Evolutionary conservation across 176 grass and related monocot genomes (phyloP).

Genomic region (Lolium perenne): DNA sequence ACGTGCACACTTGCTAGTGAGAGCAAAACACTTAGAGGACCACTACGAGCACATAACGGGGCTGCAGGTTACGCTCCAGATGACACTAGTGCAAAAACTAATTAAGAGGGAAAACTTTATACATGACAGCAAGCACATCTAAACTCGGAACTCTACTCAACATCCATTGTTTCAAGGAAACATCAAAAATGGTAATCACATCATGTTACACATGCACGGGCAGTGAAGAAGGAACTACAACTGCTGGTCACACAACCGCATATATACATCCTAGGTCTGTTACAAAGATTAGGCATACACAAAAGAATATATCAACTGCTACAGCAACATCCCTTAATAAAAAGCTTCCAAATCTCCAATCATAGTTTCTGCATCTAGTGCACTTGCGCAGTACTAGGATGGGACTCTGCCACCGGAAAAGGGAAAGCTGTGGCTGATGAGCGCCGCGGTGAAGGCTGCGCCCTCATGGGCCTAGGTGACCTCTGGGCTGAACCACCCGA

Average conservation of each 20-base stretch:
- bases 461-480: slow-evolving; percentile 51
- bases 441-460: slow-evolving; percentile 42
- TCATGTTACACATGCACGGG: background rate
- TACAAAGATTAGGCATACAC: background rate
- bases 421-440: slow-evolving; percentile 33
- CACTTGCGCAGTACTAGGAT: slow-evolving; percentile 38
- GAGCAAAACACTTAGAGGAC: no score
- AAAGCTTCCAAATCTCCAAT: background rate
- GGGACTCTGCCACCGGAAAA: no score
- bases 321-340: slow-evolving; percentile 9
- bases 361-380: slow-evolving; percentile 30
- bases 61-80: no score
- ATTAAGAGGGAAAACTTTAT: no score
- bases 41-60: no score
- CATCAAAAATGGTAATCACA: background rate
- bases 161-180: background rate
- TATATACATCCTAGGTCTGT: background rate
- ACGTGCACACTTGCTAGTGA: no score
- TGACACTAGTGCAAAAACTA: no score
- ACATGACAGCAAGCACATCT: no score
- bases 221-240: background rate
- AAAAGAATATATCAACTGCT: slow-evolving; percentile 24
- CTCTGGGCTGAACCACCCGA: slow-evolving; percentile 37
- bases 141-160: no score
- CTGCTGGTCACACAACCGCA: background rate